phyloP scores from a whole-genome alignment of 1,284 basidiomycete species.

The Trichosporon ovoides region DNA sequence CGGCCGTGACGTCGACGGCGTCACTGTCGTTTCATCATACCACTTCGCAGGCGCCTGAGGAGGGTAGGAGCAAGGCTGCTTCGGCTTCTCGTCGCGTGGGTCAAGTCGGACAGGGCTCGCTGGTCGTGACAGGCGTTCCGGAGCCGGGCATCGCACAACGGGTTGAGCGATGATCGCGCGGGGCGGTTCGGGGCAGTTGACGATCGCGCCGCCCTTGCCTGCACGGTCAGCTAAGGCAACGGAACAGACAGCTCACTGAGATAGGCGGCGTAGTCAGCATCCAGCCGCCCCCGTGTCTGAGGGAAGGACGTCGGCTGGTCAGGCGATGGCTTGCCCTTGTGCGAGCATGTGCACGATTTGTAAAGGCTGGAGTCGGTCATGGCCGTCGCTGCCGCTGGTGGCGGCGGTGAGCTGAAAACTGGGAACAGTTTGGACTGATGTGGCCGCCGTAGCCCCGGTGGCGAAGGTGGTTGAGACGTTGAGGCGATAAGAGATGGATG shows the following conservation, averaged over 20 bases:
- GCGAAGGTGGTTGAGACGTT: not conserved
- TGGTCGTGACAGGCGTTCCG: not conserved
- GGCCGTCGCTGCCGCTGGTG: not conserved
- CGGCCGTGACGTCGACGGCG: not conserved
- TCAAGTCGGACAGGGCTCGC: not conserved
- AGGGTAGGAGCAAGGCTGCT: not conserved
- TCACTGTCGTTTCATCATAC: slow-evolving; percentile 1
- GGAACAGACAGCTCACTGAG: not conserved
- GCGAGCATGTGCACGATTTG: not conserved
- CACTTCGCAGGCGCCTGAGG: slow-evolving; percentile 3
- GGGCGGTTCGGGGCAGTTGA: not conserved
- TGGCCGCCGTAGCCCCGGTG: not conserved
- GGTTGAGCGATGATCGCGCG: not conserved
- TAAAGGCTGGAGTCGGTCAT: not conserved
- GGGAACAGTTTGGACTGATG: not conserved
- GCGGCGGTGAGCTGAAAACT: not conserved
- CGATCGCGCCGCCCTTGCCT: slow-evolving; percentile 1
- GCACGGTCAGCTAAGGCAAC: not conserved
- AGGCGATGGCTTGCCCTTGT: not conserved
- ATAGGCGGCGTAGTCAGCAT: slow-evolving; percentile 1
- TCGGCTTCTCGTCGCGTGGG: not conserved
- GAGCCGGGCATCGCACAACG: not conserved
- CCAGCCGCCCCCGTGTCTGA: not conserved
- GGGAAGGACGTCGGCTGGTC: slow-evolving; percentile 4
- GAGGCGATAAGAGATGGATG: not conserved